Base-by-base conservation (phyloP, 2,329 filamentous ascomycete species). In the Pseudogymnoascus sp. region DNA sequence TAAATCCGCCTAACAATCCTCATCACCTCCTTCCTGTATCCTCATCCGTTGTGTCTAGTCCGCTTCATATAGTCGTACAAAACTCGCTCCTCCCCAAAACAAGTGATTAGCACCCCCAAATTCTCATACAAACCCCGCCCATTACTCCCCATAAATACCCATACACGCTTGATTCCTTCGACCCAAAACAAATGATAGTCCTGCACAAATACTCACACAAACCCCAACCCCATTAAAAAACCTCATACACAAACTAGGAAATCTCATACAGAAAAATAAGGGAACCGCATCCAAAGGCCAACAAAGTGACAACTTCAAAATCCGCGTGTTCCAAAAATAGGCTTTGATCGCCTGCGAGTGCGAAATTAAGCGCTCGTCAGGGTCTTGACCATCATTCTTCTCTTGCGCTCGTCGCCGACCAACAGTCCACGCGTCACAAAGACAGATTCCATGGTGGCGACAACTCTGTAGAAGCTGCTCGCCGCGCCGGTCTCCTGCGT, bases 401-500 rank as follows among this genome's bases (percentile, higher is more conserved):
- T 77, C 73, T 85, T 87, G 59, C 74, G 75, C 64, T 79, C 79
- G 68, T 90, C 88, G 35, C 81, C 76, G 23, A 96, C 83, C 28
- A 95, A 74, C 66, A 92, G 75, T 23, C 79, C 78, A 26, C 85
- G 82, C 62, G 77, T 77, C 64, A 78, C 79, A 70, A 95, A 84
- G 13, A 90, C 81, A 18, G 81, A 77, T 65, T 86, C 81, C 66
- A 96, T 78, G 2, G 88, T 87, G 61, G 91, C 87, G 23, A 95
- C 82, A 8, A 96, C 88, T 69, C 84, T 85, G 70, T 90, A 82
- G 75, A 97, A 95, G 66, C 88, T 94, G 67, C 88, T 94, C 35
- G 90, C 91, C 1, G 92, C 92, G n/a, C 92, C 94, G 61, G 86
- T 86, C 69, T 94, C 90, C 69, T 96, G 92, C 1, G 89, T 92